Conservation (phyloP, 2,329 filamentous ascomycete species). For the Pseudocercospora musae region DNA sequence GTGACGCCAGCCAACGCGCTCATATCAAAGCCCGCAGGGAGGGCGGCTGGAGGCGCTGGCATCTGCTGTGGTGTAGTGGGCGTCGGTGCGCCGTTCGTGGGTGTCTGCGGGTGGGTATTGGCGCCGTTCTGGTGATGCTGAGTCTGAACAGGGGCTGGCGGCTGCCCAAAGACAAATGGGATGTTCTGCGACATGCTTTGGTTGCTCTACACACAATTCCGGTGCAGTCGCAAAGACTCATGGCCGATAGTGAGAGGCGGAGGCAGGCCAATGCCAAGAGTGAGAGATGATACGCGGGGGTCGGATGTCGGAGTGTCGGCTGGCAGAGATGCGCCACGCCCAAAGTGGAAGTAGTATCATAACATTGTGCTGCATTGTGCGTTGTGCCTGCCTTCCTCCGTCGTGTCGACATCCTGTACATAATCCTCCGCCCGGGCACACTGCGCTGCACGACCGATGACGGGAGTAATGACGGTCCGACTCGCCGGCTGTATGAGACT, state of each 20-base stretch:
- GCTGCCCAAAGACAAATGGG: slow-evolving; percentile 18
- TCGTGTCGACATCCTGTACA: slow-evolving; percentile 10
- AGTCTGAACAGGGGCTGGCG: slow-evolving; percentile 6
- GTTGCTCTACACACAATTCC: slow-evolving; percentile 2
- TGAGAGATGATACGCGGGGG: neutral
- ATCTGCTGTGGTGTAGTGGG: slow-evolving; percentile 1
- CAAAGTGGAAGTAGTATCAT: neutral
- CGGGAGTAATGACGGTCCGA: neutral
- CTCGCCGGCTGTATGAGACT: neutral
- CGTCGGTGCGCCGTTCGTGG: slow-evolving; percentile 13
- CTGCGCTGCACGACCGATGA: neutral
- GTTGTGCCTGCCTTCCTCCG: neutral
- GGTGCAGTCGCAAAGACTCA: neutral
- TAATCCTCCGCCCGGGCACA: neutral
- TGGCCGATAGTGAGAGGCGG: neutral
- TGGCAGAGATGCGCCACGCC: neutral
- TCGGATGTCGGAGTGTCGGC: neutral
- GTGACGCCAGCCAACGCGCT: slow-evolving; percentile 24
- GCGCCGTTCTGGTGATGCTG: slow-evolving; percentile 3
- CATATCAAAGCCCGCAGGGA: slow-evolving; percentile 19
- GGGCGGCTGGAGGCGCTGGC: slow-evolving; percentile 2
- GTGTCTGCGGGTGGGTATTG: slow-evolving; percentile 1
- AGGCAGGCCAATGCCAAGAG: neutral
- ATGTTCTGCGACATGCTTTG: slow-evolving; percentile 22
- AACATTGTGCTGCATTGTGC: neutral